Conservation (phyloP, 1,284 basidiomycete species). For the Trametes sp. region DNA sequence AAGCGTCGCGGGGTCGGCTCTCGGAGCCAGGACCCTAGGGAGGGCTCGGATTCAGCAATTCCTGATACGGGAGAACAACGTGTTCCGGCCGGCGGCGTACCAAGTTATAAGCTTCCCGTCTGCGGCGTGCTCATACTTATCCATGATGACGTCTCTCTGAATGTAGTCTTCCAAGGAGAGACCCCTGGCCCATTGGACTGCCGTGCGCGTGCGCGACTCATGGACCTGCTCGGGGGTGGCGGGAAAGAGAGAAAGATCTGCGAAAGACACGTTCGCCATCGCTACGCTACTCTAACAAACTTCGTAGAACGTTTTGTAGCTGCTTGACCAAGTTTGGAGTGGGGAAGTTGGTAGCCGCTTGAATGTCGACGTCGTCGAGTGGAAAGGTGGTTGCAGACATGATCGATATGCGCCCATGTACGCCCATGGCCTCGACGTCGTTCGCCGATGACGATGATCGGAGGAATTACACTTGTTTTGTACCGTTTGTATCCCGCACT, state of each 20-base stretch:
- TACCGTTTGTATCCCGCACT: not conserved
- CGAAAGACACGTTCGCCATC: slow-evolving; percentile 5
- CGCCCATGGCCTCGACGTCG: not conserved
- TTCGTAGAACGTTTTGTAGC: not conserved
- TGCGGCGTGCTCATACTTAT: slow-evolving; percentile 45
- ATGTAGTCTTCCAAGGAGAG: slow-evolving; percentile 47
- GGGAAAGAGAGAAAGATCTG: slow-evolving; percentile 35
- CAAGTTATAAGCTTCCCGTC: slow-evolving; percentile 49
- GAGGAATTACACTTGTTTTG: not conserved
- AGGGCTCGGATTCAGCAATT: not conserved
- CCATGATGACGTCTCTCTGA: slow-evolving; percentile 43
- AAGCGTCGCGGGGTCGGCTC: slow-evolving; percentile 44
- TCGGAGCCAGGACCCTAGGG: slow-evolving; percentile 46
- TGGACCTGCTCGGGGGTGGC: slow-evolving; percentile 45
- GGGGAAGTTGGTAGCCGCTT: too few species aligned
- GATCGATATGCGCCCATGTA: not conserved
- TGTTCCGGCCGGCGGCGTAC: slow-evolving; percentile 39
- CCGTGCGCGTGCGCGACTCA: slow-evolving; percentile 45
- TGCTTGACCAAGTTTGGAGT: not conserved
- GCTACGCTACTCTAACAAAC: not conserved
- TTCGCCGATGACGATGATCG: not conserved
- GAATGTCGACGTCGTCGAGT: too few species aligned
- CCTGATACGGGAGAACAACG: too few species aligned
- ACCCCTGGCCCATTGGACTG: slow-evolving; percentile 45
- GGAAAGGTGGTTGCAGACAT: not conserved